Base-by-base conservation (phyloP, 2,329 filamentous ascomycete genomes). In the Elsinoe batatas region DNA sequence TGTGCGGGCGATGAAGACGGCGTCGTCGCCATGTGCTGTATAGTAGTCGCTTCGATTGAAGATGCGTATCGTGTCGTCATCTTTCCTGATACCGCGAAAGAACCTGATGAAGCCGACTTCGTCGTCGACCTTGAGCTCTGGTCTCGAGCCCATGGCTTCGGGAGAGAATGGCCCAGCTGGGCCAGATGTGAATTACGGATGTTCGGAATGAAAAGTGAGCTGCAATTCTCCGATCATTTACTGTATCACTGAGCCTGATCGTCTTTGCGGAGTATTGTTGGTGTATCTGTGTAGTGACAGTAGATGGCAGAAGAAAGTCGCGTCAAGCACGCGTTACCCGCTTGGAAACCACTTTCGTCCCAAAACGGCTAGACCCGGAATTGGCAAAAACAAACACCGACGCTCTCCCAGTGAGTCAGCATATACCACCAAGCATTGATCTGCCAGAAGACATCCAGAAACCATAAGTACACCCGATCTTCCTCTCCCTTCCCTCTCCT, bases 41-140 rank as follows among this genome's bases (percentile, higher is more conserved):
- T 96, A 96, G 80, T 85, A 98, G 68, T 98, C 93, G 35, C 88
- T 87, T 61, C 93, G 83, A 66, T 97, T 91, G 67, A 97, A 97
- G 58, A 98, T 85, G 54, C 93, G 85, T 54, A 98, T 79, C 56
- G 89, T 87, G 55, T 87, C 85, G 37, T 83, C 79, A 63, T 83
- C 81, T 54, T 83, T 82, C 12, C 76, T 65, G 2, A 98, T 79
- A n/a, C 84, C 85, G 64, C 91, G 91, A 77, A 94, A 98, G 74
- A 90, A 95, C 63, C 85, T 88, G 74, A 97, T 96, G 77, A 98
- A 98, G 62, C 91, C 90, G 67, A 85, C 84, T 76, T 98, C 93
- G 68, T 98, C 93, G 66, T 98, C 94, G 68, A 97, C 88, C 67
- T 79, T 80, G 60, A 81, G 71, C 63, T 81, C 79, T 11, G 79